Evolutionary conservation across 805 yeast genomes (phyloP).

Genomic region (Pichia ethanolica): DNA sequence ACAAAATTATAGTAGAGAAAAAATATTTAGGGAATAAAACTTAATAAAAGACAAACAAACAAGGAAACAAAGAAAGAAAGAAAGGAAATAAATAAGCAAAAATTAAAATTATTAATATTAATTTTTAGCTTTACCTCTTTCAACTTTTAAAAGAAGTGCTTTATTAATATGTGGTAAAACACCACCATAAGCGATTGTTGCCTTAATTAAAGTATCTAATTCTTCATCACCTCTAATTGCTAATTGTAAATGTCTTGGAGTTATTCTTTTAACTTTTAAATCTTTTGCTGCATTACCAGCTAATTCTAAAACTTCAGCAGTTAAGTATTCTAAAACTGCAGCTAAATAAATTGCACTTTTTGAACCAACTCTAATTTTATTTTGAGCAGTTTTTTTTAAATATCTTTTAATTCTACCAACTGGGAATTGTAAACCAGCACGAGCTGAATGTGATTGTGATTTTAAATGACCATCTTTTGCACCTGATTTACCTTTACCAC

Average conservation of each 20-base stretch:
- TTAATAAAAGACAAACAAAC: no score
- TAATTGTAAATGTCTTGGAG: slow-evolving; percentile 93
- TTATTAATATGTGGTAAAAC: slow-evolving; percentile 91
- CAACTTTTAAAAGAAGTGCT: slow-evolving; percentile 71
- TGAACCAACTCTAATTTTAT: slow-evolving; percentile 63
- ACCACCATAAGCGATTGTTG: slow-evolving; percentile 98
- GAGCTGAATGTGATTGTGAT: slow-evolving; percentile 84
- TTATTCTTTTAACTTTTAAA: slow-evolving; percentile 89
- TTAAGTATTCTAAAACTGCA: slow-evolving; percentile 90
- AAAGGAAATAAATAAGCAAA: no score
- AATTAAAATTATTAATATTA: slow-evolving; percentile 18
- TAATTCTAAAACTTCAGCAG: slow-evolving; percentile 94
- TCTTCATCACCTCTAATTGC: slow-evolving; percentile 99
- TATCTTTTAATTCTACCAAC: slow-evolving; percentile 98
- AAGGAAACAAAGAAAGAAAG: no score
- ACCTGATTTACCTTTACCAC: slow-evolving; percentile 94
- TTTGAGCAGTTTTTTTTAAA: slow-evolving; percentile 84
- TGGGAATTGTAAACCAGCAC: slow-evolving; percentile 94
- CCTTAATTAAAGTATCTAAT: slow-evolving; percentile 85
- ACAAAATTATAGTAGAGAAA: neutral
- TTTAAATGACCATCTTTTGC: slow-evolving; percentile 51
- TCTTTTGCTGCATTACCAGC: slow-evolving; percentile 99
- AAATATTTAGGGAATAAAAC: neutral
- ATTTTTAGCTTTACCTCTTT: slow-evolving; percentile 33
- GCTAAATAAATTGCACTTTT: slow-evolving; percentile 85